Conservation (phyloP, 495 filamentous ascomycete genomes). For the Podospora pseudoanserina region DNA sequence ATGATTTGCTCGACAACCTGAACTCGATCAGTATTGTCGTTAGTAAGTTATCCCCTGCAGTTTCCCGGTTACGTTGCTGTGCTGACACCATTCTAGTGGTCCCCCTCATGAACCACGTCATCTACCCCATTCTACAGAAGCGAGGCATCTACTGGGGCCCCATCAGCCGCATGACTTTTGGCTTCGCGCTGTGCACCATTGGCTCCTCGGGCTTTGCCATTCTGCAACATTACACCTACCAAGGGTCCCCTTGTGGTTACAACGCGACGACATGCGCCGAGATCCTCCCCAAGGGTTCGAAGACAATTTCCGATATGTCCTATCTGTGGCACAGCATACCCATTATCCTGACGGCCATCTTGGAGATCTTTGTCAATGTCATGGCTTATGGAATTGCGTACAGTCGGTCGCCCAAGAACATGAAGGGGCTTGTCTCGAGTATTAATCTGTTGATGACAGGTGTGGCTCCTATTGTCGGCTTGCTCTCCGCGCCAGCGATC, state of each 20-base stretch:
- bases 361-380: conserved; percentile 66
- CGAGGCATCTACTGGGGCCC: conserved; percentile 62
- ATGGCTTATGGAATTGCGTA: conserved; percentile 71
- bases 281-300: conserved; percentile 16
- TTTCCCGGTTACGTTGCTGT: background rate
- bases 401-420: conserved; percentile 63
- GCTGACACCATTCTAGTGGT: conserved; percentile 36
- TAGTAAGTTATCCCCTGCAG: conserved; percentile 12
- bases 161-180: conserved; percentile 69
- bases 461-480: conserved; percentile 55
- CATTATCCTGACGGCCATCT: conserved; percentile 54
- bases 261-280: conserved; percentile 42
- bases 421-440: conserved; percentile 67
- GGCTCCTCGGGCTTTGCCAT: conserved; percentile 65
- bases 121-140: conserved; percentile 65
- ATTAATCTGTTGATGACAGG: conserved; percentile 61
- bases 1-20: conserved; percentile 74
- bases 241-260: conserved; percentile 47
- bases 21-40: conserved; percentile 70
- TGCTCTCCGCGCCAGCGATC: conserved; percentile 56
- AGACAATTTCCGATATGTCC: conserved; percentile 1
- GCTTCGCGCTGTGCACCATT: conserved; percentile 61
- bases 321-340: conserved; percentile 48
- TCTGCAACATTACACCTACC: conserved; percentile 69
- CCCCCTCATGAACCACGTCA: conserved; percentile 57